Percentiles rank a stretch among this genome's conserved stretches.
These are phyloP conservation scores for Penicillium taxi DNA, from an alignment of 495 filamentous ascomycete species.

Conservation along the genomic window DNA sequence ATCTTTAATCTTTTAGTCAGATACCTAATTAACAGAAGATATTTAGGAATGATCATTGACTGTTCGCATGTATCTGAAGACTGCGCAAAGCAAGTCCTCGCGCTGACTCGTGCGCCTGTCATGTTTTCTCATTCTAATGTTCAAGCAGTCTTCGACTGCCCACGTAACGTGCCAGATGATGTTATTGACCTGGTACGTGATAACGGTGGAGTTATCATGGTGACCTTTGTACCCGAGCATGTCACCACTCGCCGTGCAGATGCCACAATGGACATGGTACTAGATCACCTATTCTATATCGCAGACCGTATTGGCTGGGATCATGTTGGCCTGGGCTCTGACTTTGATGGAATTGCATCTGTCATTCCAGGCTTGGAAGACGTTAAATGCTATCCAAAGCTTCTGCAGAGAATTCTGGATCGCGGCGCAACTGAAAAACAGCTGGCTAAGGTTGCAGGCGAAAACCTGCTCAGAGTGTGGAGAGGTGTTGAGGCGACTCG, in stretches of 20 bases:
- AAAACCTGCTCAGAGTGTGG: background rate
- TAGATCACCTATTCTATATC: conserved; percentile 1
- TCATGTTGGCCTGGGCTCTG: conserved; percentile 1
- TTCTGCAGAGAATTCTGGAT: background rate
- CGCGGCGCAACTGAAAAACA: background rate
- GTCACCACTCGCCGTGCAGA: background rate
- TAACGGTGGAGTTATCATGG: conserved; percentile 2
- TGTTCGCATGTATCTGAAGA: background rate
- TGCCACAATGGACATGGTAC: background rate
- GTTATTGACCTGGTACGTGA: background rate
- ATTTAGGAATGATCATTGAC: conserved; percentile 1
- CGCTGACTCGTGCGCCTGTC: background rate
- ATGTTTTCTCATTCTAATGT: background rate
- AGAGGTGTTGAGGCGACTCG: background rate
- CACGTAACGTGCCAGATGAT: conserved; percentile 2
- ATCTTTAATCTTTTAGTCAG: background rate
- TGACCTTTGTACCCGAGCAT: background rate
- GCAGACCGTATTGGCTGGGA: background rate
- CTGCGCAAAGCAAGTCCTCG: background rate
- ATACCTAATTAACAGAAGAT: background rate
- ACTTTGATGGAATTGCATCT: conserved; percentile 1
- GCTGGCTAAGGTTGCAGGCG: background rate
- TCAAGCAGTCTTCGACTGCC: background rate
- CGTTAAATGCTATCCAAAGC: background rate
- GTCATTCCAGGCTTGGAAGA: background rate